Evolutionary conservation across 768 basidiomycete species (phyloP), one percentile per base, ranked within the genome.

Genomic region (Jaapia argillacea): DNA sequence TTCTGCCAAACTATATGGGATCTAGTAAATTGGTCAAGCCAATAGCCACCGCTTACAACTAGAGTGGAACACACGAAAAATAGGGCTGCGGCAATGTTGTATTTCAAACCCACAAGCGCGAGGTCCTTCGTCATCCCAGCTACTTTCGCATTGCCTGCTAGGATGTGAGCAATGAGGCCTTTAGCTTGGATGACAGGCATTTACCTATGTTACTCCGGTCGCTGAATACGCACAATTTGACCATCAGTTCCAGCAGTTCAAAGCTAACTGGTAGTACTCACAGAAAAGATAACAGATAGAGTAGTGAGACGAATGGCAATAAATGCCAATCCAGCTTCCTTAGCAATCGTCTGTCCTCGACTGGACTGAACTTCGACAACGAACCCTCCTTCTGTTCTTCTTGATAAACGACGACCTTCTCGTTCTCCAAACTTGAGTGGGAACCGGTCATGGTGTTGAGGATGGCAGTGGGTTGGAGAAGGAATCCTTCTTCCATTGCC

Each of bases 51-150:
- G n/a, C n/a, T n/a, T n/a, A n/a, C n/a, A n/a, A n/a, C n/a, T n/a
- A n/a, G n/a, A n/a, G n/a, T n/a, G n/a, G 50, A 43, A 24, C 57
- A 33, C 22, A 58, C 58, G 36, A 65, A 69, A 49, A 67, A 66
- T 47, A 70, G 50, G 12, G 66, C 62, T 20, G 65, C 63, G 20
- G 58, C 65, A 13, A 51, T 60, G 39, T 66, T 68, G 42, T 66
- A 66, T 26, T 47, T 51, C 23, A 63, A 51, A 1, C 65, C 63
- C 10, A 53, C 44, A 20, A 66, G 58, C 18, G 62, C 22, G 36
- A 66, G 49, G 45, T 71, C 67, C 1, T 42, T 48, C 13, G 61
- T 54, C 69, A 72, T 63, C 14, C 70, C 70, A 5, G 71, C 71
- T 21, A 75, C 62, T 54, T 56, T 58, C 26, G 51, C 51, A 50